A percentile compares a stretch with the other conserved stretches of the same genome.
These are phyloP conservation scores for Arxiozyma slooffiae DNA, from an alignment of 1,139 yeast species.

Conservation along the genomic window DNA sequence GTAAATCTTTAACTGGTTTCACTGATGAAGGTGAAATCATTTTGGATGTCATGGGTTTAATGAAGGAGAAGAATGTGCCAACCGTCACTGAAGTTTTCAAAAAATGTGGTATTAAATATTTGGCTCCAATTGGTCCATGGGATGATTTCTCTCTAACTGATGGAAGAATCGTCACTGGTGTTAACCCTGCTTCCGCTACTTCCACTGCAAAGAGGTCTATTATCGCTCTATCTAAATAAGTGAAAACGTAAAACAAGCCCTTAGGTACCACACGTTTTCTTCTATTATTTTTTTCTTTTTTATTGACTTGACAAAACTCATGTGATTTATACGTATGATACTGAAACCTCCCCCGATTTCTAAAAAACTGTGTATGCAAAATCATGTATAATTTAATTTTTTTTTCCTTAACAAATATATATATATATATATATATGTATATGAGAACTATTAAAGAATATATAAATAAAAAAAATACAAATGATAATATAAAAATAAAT, in stretches of 20 bases:
- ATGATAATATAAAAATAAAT: no score
- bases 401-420: no score
- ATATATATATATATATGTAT: no score
- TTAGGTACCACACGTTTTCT: neutral
- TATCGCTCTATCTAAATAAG: constrained; percentile 3
- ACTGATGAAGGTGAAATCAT: constrained; percentile 45
- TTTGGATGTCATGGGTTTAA: constrained; percentile 33
- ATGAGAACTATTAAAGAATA: no score
- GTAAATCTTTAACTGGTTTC: constrained; percentile 52
- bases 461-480: no score
- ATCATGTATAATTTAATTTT: no score
- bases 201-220: constrained; percentile 10
- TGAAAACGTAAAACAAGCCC: neutral
- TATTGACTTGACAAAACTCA: no score
- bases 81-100: constrained; percentile 34
- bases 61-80: constrained; percentile 32
- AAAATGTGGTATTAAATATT: constrained; percentile 38
- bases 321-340: no score
- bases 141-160: constrained; percentile 43
- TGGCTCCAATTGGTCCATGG: constrained; percentile 44
- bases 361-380: no score
- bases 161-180: constrained; percentile 51
- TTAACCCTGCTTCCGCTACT: constrained; percentile 51
- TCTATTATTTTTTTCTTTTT: no score
- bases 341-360: no score